Conservation (phyloP, 2,329 filamentous ascomycete genomes). For the Tetracladium maxilliforme region DNA sequence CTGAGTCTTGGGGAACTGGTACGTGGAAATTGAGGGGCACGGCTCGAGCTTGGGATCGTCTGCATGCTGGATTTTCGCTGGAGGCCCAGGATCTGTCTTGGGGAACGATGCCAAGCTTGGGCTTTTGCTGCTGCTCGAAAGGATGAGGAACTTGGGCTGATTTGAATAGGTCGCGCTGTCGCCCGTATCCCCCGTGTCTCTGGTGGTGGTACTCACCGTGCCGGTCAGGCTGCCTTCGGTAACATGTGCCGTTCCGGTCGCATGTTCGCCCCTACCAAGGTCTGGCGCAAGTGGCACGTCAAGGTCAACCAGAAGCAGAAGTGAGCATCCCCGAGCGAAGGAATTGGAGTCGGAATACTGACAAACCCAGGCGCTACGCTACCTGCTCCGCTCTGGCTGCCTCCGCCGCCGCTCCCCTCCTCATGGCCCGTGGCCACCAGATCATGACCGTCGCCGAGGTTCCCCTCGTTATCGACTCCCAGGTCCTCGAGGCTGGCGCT, state of each 20-base stretch:
- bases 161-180: slow-evolving; percentile 73
- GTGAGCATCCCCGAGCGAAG: slow-evolving; percentile 36
- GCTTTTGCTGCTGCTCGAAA: neutral
- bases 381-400: slow-evolving; percentile 94
- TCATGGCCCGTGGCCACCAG: slow-evolving; percentile 94
- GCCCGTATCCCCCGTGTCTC: slow-evolving; percentile 99
- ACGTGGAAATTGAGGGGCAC: too few relatives aligned
- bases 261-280: slow-evolving; percentile 99
- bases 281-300: slow-evolving; percentile 99
- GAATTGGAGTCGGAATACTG: slow-evolving; percentile 7
- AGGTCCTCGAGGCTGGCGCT: slow-evolving; percentile 66
- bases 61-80: neutral
- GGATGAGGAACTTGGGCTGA: slow-evolving; percentile 3
- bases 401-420: slow-evolving; percentile 85
- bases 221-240: slow-evolving; percentile 99
- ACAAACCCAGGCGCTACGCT: slow-evolving; percentile 66
- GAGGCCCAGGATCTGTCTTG: too few relatives aligned
- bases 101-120: too few relatives aligned
- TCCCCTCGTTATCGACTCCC: slow-evolving; percentile 88
- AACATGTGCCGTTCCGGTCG: slow-evolving; percentile 99
- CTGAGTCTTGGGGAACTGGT: slow-evolving; percentile 99
- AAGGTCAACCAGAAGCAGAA: slow-evolving; percentile 99
- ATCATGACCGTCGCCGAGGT: slow-evolving; percentile 88
- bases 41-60: too few relatives aligned
- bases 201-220: slow-evolving; percentile 99